phyloP scores from a whole-genome alignment of 2,329 filamentous ascomycete genomes.

The Apiospora malaysiana region DNA sequence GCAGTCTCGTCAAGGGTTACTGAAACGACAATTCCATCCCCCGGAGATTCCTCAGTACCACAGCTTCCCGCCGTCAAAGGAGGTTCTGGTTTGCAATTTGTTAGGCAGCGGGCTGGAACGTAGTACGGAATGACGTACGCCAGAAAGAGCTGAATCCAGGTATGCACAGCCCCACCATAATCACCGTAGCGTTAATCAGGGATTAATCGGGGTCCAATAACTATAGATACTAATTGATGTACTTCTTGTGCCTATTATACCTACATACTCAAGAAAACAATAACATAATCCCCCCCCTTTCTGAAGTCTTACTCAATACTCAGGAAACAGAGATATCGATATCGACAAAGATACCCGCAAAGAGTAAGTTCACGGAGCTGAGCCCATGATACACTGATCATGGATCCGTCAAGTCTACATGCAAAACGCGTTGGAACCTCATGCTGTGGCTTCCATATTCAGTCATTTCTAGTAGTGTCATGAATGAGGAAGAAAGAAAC shows the following conservation, averaged over 20 bases:
- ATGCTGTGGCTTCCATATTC: not conserved
- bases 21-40: not conserved
- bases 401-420: not conserved
- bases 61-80: not conserved
- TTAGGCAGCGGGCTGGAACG: not conserved
- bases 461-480: too few relatives aligned
- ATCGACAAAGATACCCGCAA: not conserved
- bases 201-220: not conserved
- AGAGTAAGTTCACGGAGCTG: not conserved
- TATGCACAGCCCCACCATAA: conserved; percentile 1
- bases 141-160: not conserved
- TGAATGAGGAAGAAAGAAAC: not conserved
- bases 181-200: not conserved
- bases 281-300: not conserved
- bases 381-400: not conserved
- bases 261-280: not conserved
- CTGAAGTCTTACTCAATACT: not conserved
- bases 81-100: not conserved
- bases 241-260: not conserved
- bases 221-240: not conserved
- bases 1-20: not conserved
- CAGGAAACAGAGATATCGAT: not conserved
- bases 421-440: not conserved
- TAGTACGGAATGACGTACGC: not conserved
- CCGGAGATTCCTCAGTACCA: not conserved